phyloP scores from a whole-genome alignment of 345 rosid genomes.

The Moricandia moricandioides region DNA sequence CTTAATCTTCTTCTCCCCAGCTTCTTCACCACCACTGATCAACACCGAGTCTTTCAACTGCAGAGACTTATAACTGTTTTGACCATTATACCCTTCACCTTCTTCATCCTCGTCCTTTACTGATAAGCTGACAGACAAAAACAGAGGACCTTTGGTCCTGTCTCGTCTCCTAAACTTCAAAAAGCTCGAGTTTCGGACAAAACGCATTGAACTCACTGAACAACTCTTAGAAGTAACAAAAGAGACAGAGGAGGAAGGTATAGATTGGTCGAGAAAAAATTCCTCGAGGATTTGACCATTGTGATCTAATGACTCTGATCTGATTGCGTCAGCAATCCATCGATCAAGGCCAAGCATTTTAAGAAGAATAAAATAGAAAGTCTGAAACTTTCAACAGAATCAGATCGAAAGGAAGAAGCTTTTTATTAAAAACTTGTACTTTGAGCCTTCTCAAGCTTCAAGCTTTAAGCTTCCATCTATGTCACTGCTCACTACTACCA shows the following conservation, averaged over 20 bases:
- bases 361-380: neutral
- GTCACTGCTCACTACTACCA: no score
- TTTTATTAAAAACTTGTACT: no score
- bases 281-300: slow-evolving; percentile 41
- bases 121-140: slow-evolving; percentile 71
- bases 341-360: slow-evolving; percentile 56
- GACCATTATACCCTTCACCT: slow-evolving; percentile 39
- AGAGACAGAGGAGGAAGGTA: slow-evolving; percentile 48
- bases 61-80: slow-evolving; percentile 22
- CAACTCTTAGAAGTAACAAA: slow-evolving; percentile 22
- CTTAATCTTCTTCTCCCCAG: slow-evolving; percentile 1
- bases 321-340: slow-evolving; percentile 41
- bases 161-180: slow-evolving; percentile 34
- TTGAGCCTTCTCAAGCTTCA: neutral
- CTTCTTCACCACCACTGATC: slow-evolving; percentile 1
- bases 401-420: no score
- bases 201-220: slow-evolving; percentile 19
- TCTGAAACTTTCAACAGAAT: neutral
- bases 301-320: slow-evolving; percentile 30
- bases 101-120: slow-evolving; percentile 52
- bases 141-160: slow-evolving; percentile 40
- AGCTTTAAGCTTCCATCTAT: neutral
- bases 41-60: slow-evolving; percentile 21
- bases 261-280: slow-evolving; percentile 51
- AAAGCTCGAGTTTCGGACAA: slow-evolving; percentile 32